Conservation (phyloP, 2,329 filamentous ascomycete species). For the Xylariaceae sp. region DNA sequence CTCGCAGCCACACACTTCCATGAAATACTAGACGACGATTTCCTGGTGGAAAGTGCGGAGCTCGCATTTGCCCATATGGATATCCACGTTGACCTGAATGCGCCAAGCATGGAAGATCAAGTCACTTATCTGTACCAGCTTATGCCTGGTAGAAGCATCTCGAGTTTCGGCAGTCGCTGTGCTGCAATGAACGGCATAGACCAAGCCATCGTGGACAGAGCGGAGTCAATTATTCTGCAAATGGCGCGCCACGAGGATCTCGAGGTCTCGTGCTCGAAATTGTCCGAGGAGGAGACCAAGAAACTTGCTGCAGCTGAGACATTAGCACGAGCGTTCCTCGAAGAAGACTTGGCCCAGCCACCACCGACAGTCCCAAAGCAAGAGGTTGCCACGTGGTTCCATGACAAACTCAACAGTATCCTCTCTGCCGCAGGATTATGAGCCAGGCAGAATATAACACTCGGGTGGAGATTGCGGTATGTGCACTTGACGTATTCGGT, state of each 20-base stretch:
- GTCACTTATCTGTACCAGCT: constrained; percentile 71
- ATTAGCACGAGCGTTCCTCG: constrained; percentile 54
- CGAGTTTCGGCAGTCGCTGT: constrained; percentile 82
- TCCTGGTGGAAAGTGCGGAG: constrained; percentile 44
- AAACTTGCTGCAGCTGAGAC: constrained; percentile 63
- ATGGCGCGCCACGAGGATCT: constrained; percentile 71
- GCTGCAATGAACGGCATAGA: constrained; percentile 84
- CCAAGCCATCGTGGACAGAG: constrained; percentile 63
- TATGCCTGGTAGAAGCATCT: constrained; percentile 60
- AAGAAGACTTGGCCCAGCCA: constrained; percentile 33
- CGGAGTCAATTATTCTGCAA: constrained; percentile 65
- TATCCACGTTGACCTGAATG: constrained; percentile 52
- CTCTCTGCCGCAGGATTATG: no score
- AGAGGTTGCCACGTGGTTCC: constrained; percentile 18
- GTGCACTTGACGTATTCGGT: no score
- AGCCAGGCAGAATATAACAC: no score
- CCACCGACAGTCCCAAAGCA: constrained; percentile 6
- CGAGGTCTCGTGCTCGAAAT: constrained; percentile 61
- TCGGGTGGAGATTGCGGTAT: no score
- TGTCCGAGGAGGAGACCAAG: constrained; percentile 58
- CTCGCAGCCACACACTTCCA: constrained; percentile 60
- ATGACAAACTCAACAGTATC: constrained; percentile 22
- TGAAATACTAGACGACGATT: constrained; percentile 65
- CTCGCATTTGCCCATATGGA: constrained; percentile 68
- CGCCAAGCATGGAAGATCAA: constrained; percentile 51